Evolutionary conservation across 257 asterid genomes (phyloP).

Genomic region (Solanum infundibuliforme): DNA sequence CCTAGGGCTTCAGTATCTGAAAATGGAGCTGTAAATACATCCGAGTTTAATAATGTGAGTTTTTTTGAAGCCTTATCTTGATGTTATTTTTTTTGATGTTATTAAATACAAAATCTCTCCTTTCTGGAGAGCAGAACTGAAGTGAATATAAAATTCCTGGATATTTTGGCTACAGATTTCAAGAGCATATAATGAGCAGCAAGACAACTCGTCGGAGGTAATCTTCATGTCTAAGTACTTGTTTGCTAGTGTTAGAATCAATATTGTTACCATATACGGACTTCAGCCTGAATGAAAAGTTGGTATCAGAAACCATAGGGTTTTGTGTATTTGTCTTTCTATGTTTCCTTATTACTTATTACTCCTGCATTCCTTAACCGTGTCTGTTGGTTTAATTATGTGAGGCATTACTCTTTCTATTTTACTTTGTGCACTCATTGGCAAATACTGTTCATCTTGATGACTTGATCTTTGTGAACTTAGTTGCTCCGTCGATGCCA

Average conservation of each 20-base stretch:
- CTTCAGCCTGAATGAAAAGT: background rate
- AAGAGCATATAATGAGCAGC: conserved; percentile 41
- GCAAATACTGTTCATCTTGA: background rate
- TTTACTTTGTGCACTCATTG: background rate
- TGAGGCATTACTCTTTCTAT: background rate
- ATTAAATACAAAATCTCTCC: background rate
- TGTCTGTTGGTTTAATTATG: background rate
- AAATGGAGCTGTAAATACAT: conserved; percentile 30
- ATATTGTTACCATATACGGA: background rate
- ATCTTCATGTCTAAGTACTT: conserved; percentile 4
- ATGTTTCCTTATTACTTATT: background rate
- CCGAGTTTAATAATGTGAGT: conserved; percentile 56
- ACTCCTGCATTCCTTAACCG: background rate
- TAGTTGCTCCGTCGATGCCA: background rate
- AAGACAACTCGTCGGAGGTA: conserved; percentile 65
- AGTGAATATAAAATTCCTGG: background rate
- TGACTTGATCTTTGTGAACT: background rate
- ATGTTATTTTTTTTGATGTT: background rate
- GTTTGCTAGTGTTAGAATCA: background rate
- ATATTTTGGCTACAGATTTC: conserved; percentile 25
- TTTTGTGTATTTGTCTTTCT: background rate
- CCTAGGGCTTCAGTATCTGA: conserved; percentile 85
- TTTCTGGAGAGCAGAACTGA: background rate
- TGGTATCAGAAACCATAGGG: background rate
- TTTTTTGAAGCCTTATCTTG: background rate